Evolutionary conservation across 768 basidiomycete genomes (phyloP).

Genomic region (Russula abietina): DNA sequence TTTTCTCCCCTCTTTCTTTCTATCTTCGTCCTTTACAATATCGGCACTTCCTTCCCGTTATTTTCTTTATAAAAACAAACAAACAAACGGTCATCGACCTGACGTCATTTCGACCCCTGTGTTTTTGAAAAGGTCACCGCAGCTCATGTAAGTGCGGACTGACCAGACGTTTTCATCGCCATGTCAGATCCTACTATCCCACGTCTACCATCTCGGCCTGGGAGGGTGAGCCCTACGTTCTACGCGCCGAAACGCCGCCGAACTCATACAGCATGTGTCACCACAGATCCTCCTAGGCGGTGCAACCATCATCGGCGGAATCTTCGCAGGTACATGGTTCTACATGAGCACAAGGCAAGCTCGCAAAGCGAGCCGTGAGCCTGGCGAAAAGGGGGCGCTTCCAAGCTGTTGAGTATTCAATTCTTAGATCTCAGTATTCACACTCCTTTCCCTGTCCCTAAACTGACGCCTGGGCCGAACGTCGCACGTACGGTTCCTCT

Average conservation of each 20-base stretch:
- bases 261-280: background rate
- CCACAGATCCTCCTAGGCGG: slow-evolving; percentile 15
- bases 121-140: background rate
- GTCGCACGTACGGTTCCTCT: background rate
- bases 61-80: no score
- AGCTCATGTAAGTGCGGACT: no score
- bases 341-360: slow-evolving; percentile 19
- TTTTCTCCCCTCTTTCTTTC: background rate
- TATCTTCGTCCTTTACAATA: background rate
- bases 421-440: no score
- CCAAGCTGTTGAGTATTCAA: slow-evolving; percentile 14
- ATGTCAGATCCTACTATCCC: background rate
- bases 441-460: background rate
- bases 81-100: no score
- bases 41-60: no score
- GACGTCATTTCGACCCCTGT: background rate
- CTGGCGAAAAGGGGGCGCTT: slow-evolving; percentile 12
- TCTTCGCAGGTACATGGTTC: slow-evolving; percentile 11
- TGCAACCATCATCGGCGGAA: slow-evolving; percentile 9
- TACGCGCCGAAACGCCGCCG: background rate
- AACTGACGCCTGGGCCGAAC: background rate
- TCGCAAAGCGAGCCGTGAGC: slow-evolving; percentile 19
- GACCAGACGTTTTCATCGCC: background rate
- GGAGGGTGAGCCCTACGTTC: background rate
- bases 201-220: slow-evolving; percentile 3